phyloP scores from a whole-genome alignment of 768 basidiomycete genomes.

The Tricholoma terreum region DNA sequence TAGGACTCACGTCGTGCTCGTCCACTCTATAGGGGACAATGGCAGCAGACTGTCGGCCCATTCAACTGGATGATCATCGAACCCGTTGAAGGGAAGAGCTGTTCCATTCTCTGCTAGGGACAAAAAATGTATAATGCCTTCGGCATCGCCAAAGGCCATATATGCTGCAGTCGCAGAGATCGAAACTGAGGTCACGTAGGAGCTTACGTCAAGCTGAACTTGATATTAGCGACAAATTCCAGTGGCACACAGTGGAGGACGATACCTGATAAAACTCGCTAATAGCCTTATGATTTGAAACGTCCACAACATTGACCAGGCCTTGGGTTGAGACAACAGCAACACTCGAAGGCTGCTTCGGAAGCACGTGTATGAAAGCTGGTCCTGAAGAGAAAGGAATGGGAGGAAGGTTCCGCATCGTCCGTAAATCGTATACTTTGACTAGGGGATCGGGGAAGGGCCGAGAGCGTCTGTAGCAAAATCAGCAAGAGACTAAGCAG shows the following conservation, averaged over 20 bases:
- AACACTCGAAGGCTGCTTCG: slow-evolving; percentile 70
- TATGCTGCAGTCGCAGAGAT: slow-evolving; percentile 88
- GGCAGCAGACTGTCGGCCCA: slow-evolving; percentile 77
- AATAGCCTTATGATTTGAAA: slow-evolving; percentile 60
- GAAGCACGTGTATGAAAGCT: slow-evolving; percentile 78
- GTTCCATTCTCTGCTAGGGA: slow-evolving; percentile 66
- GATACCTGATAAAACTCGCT: slow-evolving; percentile 80
- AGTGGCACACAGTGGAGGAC: background rate
- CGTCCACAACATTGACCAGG: slow-evolving; percentile 82
- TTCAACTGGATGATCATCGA: slow-evolving; percentile 80
- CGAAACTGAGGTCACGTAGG: slow-evolving; percentile 76
- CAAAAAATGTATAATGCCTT: slow-evolving; percentile 79
- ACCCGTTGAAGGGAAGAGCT: slow-evolving; percentile 80
- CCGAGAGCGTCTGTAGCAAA: slow-evolving; percentile 65
- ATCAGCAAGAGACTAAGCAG: slow-evolving; percentile 2
- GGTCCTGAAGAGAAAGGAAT: slow-evolving; percentile 87
- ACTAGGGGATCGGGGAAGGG: slow-evolving; percentile 90
- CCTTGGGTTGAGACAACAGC: slow-evolving; percentile 79
- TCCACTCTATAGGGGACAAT: slow-evolving; percentile 76
- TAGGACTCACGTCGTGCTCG: slow-evolving; percentile 59
- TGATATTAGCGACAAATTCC: slow-evolving; percentile 2
- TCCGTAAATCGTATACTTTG: slow-evolving; percentile 88
- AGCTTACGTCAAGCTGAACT: slow-evolving; percentile 61
- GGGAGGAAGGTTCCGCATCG: slow-evolving; percentile 77
- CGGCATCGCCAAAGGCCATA: slow-evolving; percentile 87